A percentile compares a stretch with the other conserved stretches of the same genome.
phyloP scores from a whole-genome alignment of 306 rosid species.

The Gastrolobium bilobum region DNA sequence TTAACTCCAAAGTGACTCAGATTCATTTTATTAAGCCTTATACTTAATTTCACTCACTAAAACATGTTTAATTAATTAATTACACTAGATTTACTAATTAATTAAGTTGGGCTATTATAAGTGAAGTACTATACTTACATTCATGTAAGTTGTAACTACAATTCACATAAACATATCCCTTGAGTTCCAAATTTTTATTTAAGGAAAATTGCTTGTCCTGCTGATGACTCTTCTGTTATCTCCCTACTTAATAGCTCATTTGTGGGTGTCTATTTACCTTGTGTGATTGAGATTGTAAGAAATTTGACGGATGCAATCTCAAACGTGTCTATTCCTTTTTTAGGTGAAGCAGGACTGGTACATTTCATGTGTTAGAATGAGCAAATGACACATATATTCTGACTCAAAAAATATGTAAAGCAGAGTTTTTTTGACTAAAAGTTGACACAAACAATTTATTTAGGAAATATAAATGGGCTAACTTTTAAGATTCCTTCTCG shows the following conservation, averaged over 20 bases:
- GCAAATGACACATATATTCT: neutral
- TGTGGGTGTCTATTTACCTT: neutral
- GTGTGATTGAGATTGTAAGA: neutral
- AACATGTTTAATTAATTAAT: too few species aligned
- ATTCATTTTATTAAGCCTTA: too few species aligned
- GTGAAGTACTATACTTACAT: slow-evolving; percentile 34
- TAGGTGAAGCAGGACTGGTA: neutral
- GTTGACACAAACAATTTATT: slow-evolving; percentile 41
- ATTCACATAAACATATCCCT: slow-evolving; percentile 37
- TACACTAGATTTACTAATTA: too few species aligned
- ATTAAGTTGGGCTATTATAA: too few species aligned
- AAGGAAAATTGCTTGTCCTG: slow-evolving; percentile 35
- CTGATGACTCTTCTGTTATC: slow-evolving; percentile 15
- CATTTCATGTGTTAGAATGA: neutral
- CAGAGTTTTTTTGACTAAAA: slow-evolving; percentile 11
- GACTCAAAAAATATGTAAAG: neutral
- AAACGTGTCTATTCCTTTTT: neutral
- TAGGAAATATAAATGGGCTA: slow-evolving; percentile 34
- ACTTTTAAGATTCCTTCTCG: slow-evolving; percentile 21
- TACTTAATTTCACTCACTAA: too few species aligned
- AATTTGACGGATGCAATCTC: slow-evolving; percentile 5
- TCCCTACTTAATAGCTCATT: neutral
- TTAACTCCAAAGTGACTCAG: too few species aligned
- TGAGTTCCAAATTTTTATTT: slow-evolving; percentile 23
- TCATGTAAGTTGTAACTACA: slow-evolving; percentile 25